Conservation (phyloP, 805 yeast species). For the Cyberlindnera euphorbiiphila region DNA sequence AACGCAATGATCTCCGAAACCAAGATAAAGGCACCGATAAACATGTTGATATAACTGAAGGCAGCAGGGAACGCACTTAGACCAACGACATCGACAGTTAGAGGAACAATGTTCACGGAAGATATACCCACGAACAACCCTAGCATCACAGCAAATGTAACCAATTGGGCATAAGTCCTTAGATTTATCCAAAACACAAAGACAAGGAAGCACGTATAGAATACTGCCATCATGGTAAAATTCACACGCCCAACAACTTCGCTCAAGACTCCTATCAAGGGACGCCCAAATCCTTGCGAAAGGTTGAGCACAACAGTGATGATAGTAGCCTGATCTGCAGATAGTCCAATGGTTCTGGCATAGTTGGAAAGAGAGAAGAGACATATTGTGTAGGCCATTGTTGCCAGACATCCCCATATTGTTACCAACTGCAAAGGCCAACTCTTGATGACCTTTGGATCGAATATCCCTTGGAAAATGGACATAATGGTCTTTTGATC, state of each 20-base stretch:
- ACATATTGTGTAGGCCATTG: slow-evolving; percentile 40
- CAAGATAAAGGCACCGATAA: slow-evolving; percentile 33
- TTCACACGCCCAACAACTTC: slow-evolving; percentile 46
- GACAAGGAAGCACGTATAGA: slow-evolving; percentile 34
- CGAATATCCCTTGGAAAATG: slow-evolving; percentile 35
- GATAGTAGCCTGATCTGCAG: slow-evolving; percentile 40
- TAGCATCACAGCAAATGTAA: slow-evolving; percentile 39
- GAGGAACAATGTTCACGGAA: slow-evolving; percentile 37
- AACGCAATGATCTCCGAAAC: slow-evolving; percentile 55
- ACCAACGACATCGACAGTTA: slow-evolving; percentile 39
- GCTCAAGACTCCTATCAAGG: slow-evolving; percentile 41
- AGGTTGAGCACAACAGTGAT: slow-evolving; percentile 43
- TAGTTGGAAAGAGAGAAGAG: slow-evolving; percentile 45
- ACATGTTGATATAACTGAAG: slow-evolving; percentile 33
- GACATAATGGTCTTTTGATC: slow-evolving; percentile 8
- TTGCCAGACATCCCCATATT: slow-evolving; percentile 35
- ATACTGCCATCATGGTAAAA: slow-evolving; percentile 36
- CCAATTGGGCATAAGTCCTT: slow-evolving; percentile 36
- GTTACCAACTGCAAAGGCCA: slow-evolving; percentile 33
- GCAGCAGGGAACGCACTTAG: slow-evolving; percentile 36
- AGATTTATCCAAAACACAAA: slow-evolving; percentile 50
- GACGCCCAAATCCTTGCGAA: slow-evolving; percentile 47
- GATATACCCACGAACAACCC: slow-evolving; percentile 46
- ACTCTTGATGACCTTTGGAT: slow-evolving; percentile 28
- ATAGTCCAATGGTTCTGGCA: slow-evolving; percentile 44